Conservation (phyloP, 441 rosid species). For the Eruca vesicaria region DNA sequence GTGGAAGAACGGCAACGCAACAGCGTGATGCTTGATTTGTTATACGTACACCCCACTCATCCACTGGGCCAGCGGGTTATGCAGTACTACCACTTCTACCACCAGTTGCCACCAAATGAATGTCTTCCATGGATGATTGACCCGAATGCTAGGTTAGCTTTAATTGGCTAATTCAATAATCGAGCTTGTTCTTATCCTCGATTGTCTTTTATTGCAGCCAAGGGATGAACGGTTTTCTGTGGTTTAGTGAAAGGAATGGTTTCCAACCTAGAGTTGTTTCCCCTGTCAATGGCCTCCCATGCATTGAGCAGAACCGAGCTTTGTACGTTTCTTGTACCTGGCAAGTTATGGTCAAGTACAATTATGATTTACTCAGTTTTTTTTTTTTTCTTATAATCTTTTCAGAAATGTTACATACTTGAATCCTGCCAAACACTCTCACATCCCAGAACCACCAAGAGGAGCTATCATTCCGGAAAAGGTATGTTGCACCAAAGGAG, state of each 20-base stretch:
- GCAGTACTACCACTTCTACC: conserved; percentile 38
- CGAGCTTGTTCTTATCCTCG: conserved; percentile 25
- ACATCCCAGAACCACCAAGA: conserved; percentile 67
- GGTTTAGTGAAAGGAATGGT: conserved; percentile 67
- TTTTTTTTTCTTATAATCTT: conserved; percentile 1
- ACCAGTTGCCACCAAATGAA: conserved; percentile 39
- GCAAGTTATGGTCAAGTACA: conserved; percentile 19
- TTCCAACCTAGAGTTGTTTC: conserved; percentile 44
- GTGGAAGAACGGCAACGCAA: conserved; percentile 78
- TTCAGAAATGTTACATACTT: conserved; percentile 76
- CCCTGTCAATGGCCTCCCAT: conserved; percentile 69
- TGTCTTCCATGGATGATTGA: conserved; percentile 49
- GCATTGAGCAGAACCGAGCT: conserved; percentile 61
- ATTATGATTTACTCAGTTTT: neutral
- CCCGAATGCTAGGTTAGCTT: conserved; percentile 61
- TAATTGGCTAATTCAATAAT: neutral
- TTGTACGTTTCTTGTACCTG: conserved; percentile 50
- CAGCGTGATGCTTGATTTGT: conserved; percentile 79
- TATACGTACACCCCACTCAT: conserved; percentile 63
- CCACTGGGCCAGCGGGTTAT: conserved; percentile 57
- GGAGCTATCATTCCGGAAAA: conserved; percentile 71
- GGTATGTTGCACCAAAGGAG: conserved; percentile 43
- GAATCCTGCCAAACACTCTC: conserved; percentile 52
- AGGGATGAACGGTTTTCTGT: conserved; percentile 88
- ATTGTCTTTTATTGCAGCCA: conserved; percentile 48